phyloP scores from a whole-genome alignment of 2,329 filamentous ascomycete species.

The Chrysoporthe austroafricana region DNA sequence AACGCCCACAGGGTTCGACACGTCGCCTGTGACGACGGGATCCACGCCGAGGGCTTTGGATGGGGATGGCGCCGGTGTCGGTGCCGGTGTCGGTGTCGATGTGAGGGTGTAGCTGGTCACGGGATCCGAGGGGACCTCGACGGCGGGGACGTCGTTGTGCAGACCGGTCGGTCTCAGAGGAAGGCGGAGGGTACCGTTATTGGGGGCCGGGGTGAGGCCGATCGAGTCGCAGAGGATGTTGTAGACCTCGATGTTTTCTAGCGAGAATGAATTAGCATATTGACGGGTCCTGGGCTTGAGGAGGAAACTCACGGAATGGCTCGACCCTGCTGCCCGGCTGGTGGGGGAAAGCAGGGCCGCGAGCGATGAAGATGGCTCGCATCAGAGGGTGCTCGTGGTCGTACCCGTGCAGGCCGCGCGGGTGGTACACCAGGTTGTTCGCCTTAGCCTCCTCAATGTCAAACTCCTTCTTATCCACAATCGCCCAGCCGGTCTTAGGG shows the following conservation, averaged over 20 bases:
- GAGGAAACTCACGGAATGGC: constrained; percentile 72
- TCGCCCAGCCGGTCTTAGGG: constrained; percentile 89
- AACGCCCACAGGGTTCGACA: constrained; percentile 33
- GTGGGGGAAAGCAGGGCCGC: constrained; percentile 91
- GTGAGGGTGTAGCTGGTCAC: constrained; percentile 37
- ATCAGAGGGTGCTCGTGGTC: constrained; percentile 94
- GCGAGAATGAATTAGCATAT: constrained; percentile 16
- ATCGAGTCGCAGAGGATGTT: constrained; percentile 92
- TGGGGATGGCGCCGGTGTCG: constrained; percentile 25
- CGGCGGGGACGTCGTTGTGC: constrained; percentile 56
- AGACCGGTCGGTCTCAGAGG: constrained; percentile 67
- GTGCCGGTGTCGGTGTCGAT: constrained; percentile 13
- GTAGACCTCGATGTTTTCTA: constrained; percentile 94
- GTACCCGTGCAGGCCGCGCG: constrained; percentile 88
- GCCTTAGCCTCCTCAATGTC: constrained; percentile 69
- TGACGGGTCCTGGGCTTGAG: neutral
- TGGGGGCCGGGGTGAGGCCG: constrained; percentile 71
- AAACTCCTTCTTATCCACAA: constrained; percentile 81
- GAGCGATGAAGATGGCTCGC: constrained; percentile 91
- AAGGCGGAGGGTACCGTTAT: constrained; percentile 84
- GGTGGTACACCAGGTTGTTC: constrained; percentile 72
- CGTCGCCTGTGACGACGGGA: constrained; percentile 32
- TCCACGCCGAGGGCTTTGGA: constrained; percentile 29
- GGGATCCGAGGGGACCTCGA: constrained; percentile 60
- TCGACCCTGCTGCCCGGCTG: constrained; percentile 77